These are phyloP conservation scores for Gonium pectorale DNA, from an alignment of 139 green algal genomes.

Conservation along the genomic window DNA sequence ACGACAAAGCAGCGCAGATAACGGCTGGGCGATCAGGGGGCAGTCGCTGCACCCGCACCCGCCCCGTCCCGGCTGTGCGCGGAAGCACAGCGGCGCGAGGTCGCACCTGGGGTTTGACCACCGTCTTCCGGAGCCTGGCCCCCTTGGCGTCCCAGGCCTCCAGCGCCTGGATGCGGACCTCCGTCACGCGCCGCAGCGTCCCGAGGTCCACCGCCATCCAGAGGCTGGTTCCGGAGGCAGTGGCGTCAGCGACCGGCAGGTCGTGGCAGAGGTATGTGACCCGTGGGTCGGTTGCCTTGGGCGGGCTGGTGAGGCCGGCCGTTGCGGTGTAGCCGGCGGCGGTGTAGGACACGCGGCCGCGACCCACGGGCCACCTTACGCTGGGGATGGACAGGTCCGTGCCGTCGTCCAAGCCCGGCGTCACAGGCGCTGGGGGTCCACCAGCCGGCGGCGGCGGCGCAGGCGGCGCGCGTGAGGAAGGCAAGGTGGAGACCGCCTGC, in stretches of 20 bases:
- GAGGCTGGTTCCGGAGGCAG: background rate
- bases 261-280: background rate
- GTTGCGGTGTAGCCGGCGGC: background rate
- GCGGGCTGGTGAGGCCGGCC: background rate
- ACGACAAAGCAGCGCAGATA: no score
- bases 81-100: no score
- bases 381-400: background rate
- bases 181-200: background rate
- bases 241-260: background rate
- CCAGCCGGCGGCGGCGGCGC: background rate
- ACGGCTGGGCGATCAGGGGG: no score
- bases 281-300: background rate
- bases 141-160: background rate
- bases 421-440: background rate
- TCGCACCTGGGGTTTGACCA: no score
- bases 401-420: background rate
- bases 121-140: background rate
- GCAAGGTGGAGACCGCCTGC: background rate
- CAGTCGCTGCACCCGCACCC: background rate
- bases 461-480: background rate
- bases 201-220: slow-evolving; percentile 30
- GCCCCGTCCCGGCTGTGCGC: no score
- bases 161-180: slow-evolving; percentile 21
- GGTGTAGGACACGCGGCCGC: slow-evolving; percentile 29
- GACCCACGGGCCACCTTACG: background rate